A percentile compares a stretch with the other conserved stretches of the same genome.
These are phyloP conservation scores for Daldinia eschscholtzii DNA, from an alignment of 2,329 filamentous ascomycete genomes.

Conservation along the genomic window DNA sequence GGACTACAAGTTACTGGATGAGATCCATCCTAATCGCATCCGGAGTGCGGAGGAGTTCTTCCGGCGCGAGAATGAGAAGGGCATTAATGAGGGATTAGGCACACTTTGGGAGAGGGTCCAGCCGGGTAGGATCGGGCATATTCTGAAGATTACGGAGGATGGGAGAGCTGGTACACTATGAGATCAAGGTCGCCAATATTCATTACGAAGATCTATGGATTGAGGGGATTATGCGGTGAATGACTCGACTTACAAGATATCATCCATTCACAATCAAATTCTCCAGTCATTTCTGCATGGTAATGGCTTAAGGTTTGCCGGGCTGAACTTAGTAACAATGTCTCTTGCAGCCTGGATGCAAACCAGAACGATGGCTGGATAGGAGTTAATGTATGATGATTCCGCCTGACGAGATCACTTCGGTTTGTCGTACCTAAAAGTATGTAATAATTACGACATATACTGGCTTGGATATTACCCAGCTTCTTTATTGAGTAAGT, in stretches of 20 bases:
- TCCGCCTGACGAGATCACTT: neutral
- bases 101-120: slow-evolving; percentile 53
- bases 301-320: neutral
- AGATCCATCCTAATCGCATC: slow-evolving; percentile 64
- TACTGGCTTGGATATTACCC: neutral
- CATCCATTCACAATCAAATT: neutral
- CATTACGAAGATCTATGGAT: neutral
- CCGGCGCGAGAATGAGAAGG: slow-evolving; percentile 54
- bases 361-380: neutral
- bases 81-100: slow-evolving; percentile 45
- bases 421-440: neutral
- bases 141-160: slow-evolving; percentile 47
- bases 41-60: slow-evolving; percentile 64
- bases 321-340: neutral
- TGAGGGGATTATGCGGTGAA: neutral
- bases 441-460: neutral
- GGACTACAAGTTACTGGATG: slow-evolving; percentile 64
- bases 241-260: neutral
- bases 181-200: slow-evolving; percentile 2
- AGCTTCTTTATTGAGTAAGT: neutral
- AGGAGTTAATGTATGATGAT: neutral
- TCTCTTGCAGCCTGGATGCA: neutral
- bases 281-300: neutral
- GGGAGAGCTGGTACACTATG: slow-evolving; percentile 39
- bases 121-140: slow-evolving; percentile 38